These are phyloP conservation scores for Pleurostoma richardsiae DNA, from an alignment of 2,329 filamentous ascomycete genomes.

Conservation along the genomic window DNA sequence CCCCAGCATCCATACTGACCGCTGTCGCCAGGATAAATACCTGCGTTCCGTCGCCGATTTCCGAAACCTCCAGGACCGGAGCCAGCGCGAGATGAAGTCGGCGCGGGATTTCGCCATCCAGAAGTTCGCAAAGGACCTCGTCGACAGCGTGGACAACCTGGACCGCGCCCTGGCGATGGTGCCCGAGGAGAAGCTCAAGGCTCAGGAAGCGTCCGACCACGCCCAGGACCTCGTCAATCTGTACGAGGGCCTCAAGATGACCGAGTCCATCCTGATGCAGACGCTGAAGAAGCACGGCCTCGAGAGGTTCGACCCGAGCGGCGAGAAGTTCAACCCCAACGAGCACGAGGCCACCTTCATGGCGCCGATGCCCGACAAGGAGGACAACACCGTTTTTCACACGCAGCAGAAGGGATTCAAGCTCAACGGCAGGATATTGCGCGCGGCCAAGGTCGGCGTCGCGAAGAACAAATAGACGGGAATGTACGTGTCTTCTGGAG, in stretches of 20 bases:
- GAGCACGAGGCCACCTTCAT: constrained; percentile 96
- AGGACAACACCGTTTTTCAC: constrained; percentile 85
- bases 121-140: constrained; percentile 88
- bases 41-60: constrained; percentile 93
- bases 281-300: constrained; percentile 93
- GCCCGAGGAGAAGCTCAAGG: constrained; percentile 64
- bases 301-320: constrained; percentile 77
- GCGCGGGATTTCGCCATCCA: constrained; percentile 93
- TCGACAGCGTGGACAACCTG: constrained; percentile 95
- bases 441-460: constrained; percentile 93
- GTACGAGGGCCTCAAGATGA: constrained; percentile 92
- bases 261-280: constrained; percentile 78
- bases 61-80: constrained; percentile 95
- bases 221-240: constrained; percentile 72
- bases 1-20: constrained; percentile 2
- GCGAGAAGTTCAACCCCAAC: constrained; percentile 93
- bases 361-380: constrained; percentile 79
- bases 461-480: constrained; percentile 66
- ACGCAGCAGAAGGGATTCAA: constrained; percentile 95
- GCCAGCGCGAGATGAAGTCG: constrained; percentile 79
- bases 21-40: constrained; percentile 72
- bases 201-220: constrained; percentile 42
- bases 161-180: constrained; percentile 86
- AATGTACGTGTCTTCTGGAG: not conserved
- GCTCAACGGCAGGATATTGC: constrained; percentile 83